Evolutionary conservation across 225 moss, liverwort and hornwort species (phyloP).

Genomic region (Pseudoscleropodium purum): DNA sequence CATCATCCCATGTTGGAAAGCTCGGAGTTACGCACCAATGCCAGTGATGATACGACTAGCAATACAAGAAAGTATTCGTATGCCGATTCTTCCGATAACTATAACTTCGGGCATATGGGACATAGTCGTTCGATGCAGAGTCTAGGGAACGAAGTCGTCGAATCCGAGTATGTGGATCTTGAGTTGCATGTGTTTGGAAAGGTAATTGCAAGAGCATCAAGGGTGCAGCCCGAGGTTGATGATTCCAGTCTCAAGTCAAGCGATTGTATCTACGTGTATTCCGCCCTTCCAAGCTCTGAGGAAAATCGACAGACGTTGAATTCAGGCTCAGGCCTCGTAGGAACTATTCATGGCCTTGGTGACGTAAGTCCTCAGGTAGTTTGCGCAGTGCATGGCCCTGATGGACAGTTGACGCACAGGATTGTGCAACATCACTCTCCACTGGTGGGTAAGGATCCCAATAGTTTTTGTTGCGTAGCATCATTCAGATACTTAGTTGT

Average conservation of each 20-base stretch:
- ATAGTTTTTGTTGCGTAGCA: not conserved
- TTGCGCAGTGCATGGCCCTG: conserved; percentile 61
- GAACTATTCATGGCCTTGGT: conserved; percentile 73
- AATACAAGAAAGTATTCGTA: not conserved
- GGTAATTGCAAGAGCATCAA: conserved; percentile 71
- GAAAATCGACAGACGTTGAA: conserved; percentile 1
- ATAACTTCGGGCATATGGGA: not conserved
- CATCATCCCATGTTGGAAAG: conserved; percentile 25
- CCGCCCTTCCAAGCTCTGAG: conserved; percentile 15
- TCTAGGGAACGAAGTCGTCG: conserved; percentile 3
- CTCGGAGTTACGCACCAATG: not conserved
- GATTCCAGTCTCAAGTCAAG: conserved; percentile 11
- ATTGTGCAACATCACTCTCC: conserved; percentile 86
- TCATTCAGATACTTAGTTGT: not conserved
- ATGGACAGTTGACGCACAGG: conserved; percentile 69
- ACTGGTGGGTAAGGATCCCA: conserved; percentile 70
- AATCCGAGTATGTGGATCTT: conserved; percentile 67
- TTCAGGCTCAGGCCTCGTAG: conserved; percentile 42
- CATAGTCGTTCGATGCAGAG: not conserved
- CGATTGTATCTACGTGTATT: conserved; percentile 70
- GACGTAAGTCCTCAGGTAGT: conserved; percentile 26
- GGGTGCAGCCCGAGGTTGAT: conserved; percentile 27
- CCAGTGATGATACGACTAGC: not conserved
- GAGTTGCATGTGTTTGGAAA: conserved; percentile 85
- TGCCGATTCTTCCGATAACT: not conserved